Conservation (phyloP, 352 stramenopile genomes). For the Pythium folliculosum region DNA sequence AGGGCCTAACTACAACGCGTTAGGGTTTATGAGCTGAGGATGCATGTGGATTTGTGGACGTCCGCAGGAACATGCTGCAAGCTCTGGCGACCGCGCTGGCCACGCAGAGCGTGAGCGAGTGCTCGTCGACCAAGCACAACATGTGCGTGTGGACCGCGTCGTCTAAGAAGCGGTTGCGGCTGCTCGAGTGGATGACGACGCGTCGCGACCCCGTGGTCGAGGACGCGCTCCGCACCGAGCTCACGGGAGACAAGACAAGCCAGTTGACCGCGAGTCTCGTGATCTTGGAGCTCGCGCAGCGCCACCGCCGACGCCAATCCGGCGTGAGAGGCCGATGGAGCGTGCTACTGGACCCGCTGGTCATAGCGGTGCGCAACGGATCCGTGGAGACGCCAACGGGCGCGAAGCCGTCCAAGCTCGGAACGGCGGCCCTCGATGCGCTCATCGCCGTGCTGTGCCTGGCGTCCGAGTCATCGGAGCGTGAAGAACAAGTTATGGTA, state of each 20-base stretch:
- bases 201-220: constrained; percentile 25
- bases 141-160: constrained; percentile 54
- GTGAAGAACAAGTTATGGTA: constrained; percentile 4
- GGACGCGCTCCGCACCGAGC: constrained; percentile 29
- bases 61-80: constrained; percentile 45
- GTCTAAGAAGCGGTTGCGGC: constrained; percentile 45
- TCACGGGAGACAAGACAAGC: constrained; percentile 40
- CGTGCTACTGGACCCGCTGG: constrained; percentile 5
- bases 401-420: constrained; percentile 58
- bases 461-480: neutral
- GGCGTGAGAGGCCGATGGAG: neutral
- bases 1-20: too few species aligned
- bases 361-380: constrained; percentile 8
- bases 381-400: constrained; percentile 21
- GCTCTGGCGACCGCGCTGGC: constrained; percentile 43
- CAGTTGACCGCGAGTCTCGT: constrained; percentile 59
- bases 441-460: constrained; percentile 46
- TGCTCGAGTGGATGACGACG: constrained; percentile 59
- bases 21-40: too few species aligned
- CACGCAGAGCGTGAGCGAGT: constrained; percentile 44
- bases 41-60: too few species aligned
- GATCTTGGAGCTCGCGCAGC: constrained; percentile 63
- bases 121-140: constrained; percentile 48
- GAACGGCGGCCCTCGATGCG: constrained; percentile 51
- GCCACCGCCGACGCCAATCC: constrained; percentile 14